A percentile compares a stretch with the other conserved stretches of the same genome.
These are phyloP conservation scores for Chytridiales sp. DNA, from an alignment of 371 early-diverging fungal genomes.

Conservation along the genomic window DNA sequence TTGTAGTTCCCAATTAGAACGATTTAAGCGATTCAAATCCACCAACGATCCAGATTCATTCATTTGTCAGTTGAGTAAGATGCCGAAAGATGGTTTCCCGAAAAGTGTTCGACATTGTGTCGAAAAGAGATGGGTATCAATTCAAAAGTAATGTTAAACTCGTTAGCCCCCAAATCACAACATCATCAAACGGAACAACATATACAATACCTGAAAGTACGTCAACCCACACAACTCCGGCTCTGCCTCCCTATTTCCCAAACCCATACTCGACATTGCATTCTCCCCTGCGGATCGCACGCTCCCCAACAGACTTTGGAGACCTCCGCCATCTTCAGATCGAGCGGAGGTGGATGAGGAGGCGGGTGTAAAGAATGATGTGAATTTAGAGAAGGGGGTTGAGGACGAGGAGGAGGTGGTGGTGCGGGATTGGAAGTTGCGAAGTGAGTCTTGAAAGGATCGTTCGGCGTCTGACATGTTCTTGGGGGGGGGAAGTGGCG, in stretches of 20 bases:
- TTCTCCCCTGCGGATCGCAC: conserved; percentile 23
- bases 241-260: conserved; percentile 10
- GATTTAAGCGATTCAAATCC: no score
- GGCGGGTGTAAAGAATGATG: not conserved
- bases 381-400: conserved; percentile 3
- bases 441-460: conserved; percentile 14
- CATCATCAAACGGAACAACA: no score
- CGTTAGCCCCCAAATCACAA: no score
- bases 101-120: not conserved
- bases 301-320: conserved; percentile 18
- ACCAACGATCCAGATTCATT: no score
- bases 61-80: no score
- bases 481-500: no score
- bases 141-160: not conserved
- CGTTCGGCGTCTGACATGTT: no score
- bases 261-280: conserved; percentile 14
- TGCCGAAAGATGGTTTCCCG: no score
- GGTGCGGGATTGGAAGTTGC: conserved; percentile 17
- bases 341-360: not conserved
- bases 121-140: not conserved
- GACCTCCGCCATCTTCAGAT: not conserved
- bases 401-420: not conserved
- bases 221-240: conserved; percentile 29
- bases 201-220: conserved; percentile 22
- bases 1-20: no score